Base-by-base conservation (phyloP, 2,329 filamentous ascomycete genomes). In the Elsinoe necatrix region DNA sequence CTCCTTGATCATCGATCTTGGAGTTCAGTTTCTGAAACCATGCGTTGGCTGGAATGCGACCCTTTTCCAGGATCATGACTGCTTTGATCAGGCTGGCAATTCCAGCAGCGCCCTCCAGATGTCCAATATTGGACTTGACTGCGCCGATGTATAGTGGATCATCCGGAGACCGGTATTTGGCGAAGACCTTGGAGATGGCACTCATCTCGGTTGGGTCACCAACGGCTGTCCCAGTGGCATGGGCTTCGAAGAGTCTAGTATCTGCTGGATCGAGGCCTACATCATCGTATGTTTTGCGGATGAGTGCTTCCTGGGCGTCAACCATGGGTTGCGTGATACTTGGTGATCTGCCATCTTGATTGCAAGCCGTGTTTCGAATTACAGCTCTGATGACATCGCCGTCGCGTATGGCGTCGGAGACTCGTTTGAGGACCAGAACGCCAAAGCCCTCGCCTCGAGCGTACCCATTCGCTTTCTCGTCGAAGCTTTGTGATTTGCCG, bases 381-480 rank as follows among this genome's bases (percentile, higher is more conserved):
- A 72, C 61, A 41, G 69, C 69, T 31, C 75, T 69, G 25, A 79
- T 73, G 3, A 69, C 61, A 58, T 79, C 75, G 0, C 72, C 72
- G 61, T 77, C 72, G 0, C 58, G 65, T 3, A 83, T 56, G 0
- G 81, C 81, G 1, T 71, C 64, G 4, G 63, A 66, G 1, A 83
- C 62, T 1, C 64, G 68, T 63, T 83, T 84, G 0, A 84, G 60
- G 0, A 82, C 65, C 0, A 83, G 61, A 0, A 70, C 67, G 0
- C 73, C 73, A 9, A 80, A 65, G 0, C 79, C 80, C 54, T 84
- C 81, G 9, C 77, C 78, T 0, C 79, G 71, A 16, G 71, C 77
- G 63, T 73, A 79, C 4, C 77, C 78, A 61, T 79, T 68, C 0
- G 76, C 79, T 2, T 63, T 60, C 1, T 62, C 66, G 11, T 66